Evolutionary conservation across 768 basidiomycete species (phyloP).

Genomic region (Tylopilus felleus): DNA sequence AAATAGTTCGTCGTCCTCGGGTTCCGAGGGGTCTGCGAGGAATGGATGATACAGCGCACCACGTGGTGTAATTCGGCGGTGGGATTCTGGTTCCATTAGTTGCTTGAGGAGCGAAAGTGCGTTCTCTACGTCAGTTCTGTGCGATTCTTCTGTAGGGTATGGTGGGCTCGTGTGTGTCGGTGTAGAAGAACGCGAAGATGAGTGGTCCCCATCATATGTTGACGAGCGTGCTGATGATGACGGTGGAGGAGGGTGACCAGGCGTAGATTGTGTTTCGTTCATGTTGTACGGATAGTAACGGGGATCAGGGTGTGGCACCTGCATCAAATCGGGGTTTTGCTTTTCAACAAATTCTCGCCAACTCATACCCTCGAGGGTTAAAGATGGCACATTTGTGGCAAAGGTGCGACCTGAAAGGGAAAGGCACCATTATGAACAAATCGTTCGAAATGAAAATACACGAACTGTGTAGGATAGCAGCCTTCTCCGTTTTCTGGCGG

Average conservation of each 20-base stretch:
- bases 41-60: slow-evolving; percentile 79
- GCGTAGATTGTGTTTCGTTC: slow-evolving; percentile 25
- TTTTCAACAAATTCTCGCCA: slow-evolving; percentile 74
- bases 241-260: slow-evolving; percentile 27
- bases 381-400: slow-evolving; percentile 81
- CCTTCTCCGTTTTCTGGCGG: slow-evolving; percentile 73
- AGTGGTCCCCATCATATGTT: slow-evolving; percentile 11
- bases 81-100: slow-evolving; percentile 74
- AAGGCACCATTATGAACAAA: slow-evolving; percentile 4
- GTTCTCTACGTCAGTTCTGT: slow-evolving; percentile 53
- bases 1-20: slow-evolving; percentile 61
- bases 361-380: slow-evolving; percentile 60
- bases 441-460: slow-evolving; percentile 8
- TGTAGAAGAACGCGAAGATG: slow-evolving; percentile 21
- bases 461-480: slow-evolving; percentile 87
- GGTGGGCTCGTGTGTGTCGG: slow-evolving; percentile 12
- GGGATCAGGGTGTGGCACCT: slow-evolving; percentile 47
- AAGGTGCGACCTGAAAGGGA: slow-evolving; percentile 73
- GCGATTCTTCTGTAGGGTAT: slow-evolving; percentile 36
- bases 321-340: slow-evolving; percentile 69
- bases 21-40: slow-evolving; percentile 46
- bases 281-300: slow-evolving; percentile 52
- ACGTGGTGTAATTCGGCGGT: slow-evolving; percentile 71
- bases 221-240: slow-evolving; percentile 35
- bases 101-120: slow-evolving; percentile 75